A percentile compares a stretch with the other conserved stretches of the same genome.
Conservation (phyloP, 2,329 filamentous ascomycete genomes). For the Curvularia spicifera region DNA sequence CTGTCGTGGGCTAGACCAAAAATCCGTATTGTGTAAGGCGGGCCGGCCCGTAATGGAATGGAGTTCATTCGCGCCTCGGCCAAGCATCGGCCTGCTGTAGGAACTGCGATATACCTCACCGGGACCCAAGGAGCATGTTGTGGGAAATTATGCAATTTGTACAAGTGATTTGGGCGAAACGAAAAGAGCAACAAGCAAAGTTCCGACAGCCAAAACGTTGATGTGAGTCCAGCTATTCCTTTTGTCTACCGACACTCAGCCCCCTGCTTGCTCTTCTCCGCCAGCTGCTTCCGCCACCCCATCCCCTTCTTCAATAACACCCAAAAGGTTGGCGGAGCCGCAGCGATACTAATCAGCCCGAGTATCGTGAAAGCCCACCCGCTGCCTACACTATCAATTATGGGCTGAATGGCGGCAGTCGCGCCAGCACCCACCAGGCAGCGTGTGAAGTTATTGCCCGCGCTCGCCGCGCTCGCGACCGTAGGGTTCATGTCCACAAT, state of each 20-base stretch:
- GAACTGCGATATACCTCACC: neutral
- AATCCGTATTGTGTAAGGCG: neutral
- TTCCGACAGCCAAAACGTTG: neutral
- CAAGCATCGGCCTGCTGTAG: neutral
- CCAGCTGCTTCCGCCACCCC: neutral
- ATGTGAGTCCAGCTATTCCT: neutral
- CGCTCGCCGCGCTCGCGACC: neutral
- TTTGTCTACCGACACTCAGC: too few relatives aligned
- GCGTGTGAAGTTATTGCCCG: constrained; percentile 1
- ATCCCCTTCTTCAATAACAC: neutral
- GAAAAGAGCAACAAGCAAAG: neutral
- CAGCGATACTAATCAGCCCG: neutral
- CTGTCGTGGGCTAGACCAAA: neutral
- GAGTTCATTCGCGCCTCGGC: neutral
- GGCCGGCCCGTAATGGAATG: neutral
- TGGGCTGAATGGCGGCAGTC: neutral
- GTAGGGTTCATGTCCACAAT: constrained; percentile 1
- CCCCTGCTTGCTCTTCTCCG: neutral
- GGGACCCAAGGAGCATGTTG: neutral
- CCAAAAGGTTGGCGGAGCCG: neutral
- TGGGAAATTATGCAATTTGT: neutral
- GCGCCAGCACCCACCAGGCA: neutral
- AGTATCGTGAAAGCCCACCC: constrained; percentile 6
- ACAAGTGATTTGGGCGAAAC: neutral
- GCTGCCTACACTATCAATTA: neutral